Base-by-base conservation (phyloP, 768 basidiomycete species). In the Boletus vinaceobasis region DNA sequence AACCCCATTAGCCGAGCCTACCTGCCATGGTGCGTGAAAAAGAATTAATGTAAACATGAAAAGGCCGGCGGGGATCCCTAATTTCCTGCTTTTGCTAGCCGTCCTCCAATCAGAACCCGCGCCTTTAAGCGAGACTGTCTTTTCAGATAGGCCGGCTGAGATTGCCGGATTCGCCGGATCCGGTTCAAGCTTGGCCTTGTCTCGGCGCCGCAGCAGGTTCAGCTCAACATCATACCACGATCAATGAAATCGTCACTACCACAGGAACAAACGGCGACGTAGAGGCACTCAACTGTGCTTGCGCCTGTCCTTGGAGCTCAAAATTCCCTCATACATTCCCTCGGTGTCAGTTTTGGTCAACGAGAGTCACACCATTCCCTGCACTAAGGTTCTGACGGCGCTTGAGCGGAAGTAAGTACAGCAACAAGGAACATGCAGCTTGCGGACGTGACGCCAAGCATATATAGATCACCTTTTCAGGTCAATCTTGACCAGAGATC, bases 401-500 rank as follows among this genome's bases (percentile, higher is more conserved):
- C 19, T 70, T 70, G 63, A 63, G 64, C 66, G 66, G 66, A 60
- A 40, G 53, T 65, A 46, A 32, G 19, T 31, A 60, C 45, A 55
- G n/a, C 26, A 26, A 29, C 33, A 52, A 58, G 60, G 51, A 53
- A 59, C 23, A 45, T 53, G 48, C 50, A 53, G 26, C 45, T 5
- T 31, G 29, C 13, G 27, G 11, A 43, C n/a, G 14, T 27, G 38
- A 47, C 7, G 54, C 39, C 58, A 38, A 40, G 48, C 43, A 56
- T 52, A 51, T 46, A 57, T 29, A 50, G 26, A 35, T 48, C 23
- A 9, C 58, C 39, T 17, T 48, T 52, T 54, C 11, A 21, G 60
- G 56, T 15, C n/a, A 43, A 47, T 44, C 48, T 57, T 19, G 29
- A 48, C 33, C 23, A 15, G 14, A 42, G 56, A 58, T 58, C 46